These are phyloP conservation scores for Camellia oleifera DNA, from an alignment of 179 eudicot species.

Conservation along the genomic window DNA sequence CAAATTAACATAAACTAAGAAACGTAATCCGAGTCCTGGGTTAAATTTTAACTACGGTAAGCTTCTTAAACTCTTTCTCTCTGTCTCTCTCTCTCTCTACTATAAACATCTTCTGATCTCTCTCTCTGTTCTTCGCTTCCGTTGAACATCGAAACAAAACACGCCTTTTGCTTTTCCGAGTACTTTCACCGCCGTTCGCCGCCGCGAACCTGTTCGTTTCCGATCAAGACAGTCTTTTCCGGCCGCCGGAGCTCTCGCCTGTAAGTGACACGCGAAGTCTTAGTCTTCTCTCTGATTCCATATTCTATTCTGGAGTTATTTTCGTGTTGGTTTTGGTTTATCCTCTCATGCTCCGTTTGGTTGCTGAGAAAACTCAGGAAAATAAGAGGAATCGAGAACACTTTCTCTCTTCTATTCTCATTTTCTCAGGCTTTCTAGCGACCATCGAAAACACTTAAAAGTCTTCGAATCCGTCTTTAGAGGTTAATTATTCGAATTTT, in stretches of 20 bases:
- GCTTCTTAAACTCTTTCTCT: constrained; percentile 9
- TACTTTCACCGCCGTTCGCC: constrained; percentile 5
- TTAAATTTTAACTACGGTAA: constrained; percentile 16
- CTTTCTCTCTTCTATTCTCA: not conserved
- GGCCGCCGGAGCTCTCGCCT: not conserved
- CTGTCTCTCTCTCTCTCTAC: constrained; percentile 10
- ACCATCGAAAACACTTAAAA: not conserved
- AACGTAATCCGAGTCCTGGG: constrained; percentile 12
- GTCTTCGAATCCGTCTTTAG: not conserved
- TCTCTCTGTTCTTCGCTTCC: constrained; percentile 1
- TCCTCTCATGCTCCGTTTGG: not conserved
- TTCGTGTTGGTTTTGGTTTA: not conserved
- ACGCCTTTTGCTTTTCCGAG: not conserved
- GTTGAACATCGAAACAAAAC: constrained; percentile 7
- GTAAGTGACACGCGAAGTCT: constrained; percentile 6
- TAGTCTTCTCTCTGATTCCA: not conserved
- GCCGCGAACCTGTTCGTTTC: not conserved
- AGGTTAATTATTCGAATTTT: not conserved
- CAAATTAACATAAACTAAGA: not conserved
- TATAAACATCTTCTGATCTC: constrained; percentile 7
- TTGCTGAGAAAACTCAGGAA: constrained; percentile 7
- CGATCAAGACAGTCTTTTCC: not conserved
- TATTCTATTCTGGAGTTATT: not conserved
- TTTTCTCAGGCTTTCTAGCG: not conserved
- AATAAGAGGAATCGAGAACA: not conserved